Conservation (phyloP, 2,329 filamentous ascomycete genomes). For the Ophiostoma pallidulum region DNA sequence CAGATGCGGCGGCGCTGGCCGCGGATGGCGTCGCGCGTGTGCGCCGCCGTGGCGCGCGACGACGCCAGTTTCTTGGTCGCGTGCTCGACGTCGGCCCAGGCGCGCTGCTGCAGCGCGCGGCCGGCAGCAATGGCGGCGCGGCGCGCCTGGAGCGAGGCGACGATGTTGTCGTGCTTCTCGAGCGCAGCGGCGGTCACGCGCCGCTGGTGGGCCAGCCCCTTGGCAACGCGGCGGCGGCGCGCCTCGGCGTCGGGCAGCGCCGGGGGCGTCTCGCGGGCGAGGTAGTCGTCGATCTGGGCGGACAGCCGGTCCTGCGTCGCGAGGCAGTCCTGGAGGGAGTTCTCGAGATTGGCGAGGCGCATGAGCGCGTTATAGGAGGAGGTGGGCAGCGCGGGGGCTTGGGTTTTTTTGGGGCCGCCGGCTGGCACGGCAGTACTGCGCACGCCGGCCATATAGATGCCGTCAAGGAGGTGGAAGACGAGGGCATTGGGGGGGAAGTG, state of each 20-base stretch:
- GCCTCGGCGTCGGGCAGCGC: conserved; percentile 41
- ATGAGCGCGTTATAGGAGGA: conserved; percentile 84
- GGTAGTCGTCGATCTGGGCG: conserved; percentile 61
- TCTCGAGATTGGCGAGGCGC: conserved; percentile 78
- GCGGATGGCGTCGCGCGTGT: conserved; percentile 56
- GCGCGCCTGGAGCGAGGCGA: conserved; percentile 54
- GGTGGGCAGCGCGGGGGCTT: conserved; percentile 45
- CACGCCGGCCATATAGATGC: conserved; percentile 25
- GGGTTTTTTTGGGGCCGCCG: conserved; percentile 32
- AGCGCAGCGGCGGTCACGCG: conserved; percentile 55
- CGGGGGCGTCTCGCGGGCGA: conserved; percentile 33
- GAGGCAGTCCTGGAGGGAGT: conserved; percentile 82
- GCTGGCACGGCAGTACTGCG: conserved; percentile 27
- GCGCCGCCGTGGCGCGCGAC: conserved; percentile 44
- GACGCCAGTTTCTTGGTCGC: conserved; percentile 49
- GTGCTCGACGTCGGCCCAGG: conserved; percentile 51
- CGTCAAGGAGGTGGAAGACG: conserved; percentile 29
- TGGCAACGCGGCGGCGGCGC: conserved; percentile 36
- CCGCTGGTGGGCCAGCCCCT: conserved; percentile 52
- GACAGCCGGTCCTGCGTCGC: conserved; percentile 65
- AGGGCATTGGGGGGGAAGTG: conserved; percentile 74
- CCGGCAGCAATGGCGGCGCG: conserved; percentile 59
- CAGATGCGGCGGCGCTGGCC: conserved; percentile 86
- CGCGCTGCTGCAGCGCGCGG: conserved; percentile 46
- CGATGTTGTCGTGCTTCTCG: conserved; percentile 57